Evolutionary conservation across 1,284 basidiomycete species (phyloP).

Genomic region (Cystobasidiaceae sp.): DNA sequence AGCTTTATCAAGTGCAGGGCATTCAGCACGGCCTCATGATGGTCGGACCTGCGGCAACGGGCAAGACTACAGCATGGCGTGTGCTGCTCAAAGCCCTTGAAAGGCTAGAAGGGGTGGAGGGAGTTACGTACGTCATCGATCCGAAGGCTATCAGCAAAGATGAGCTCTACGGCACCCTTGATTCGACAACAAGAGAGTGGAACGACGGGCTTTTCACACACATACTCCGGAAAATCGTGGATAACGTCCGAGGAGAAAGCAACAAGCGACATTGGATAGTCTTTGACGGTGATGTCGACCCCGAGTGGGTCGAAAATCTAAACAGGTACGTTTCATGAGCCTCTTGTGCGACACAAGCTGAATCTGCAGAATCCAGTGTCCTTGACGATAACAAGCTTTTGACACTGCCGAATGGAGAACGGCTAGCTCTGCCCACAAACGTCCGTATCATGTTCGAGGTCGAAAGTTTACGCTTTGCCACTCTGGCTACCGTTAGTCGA

Average conservation of each 20-base stretch:
- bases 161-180: constrained; percentile 92
- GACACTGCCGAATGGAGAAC: constrained; percentile 96
- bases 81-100: constrained; percentile 87
- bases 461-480: constrained; percentile 94
- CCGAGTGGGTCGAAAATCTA: constrained; percentile 99
- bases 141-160: constrained; percentile 99
- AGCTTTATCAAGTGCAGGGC: constrained; percentile 98
- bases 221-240: constrained; percentile 93
- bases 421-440: constrained; percentile 91
- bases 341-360: not conserved
- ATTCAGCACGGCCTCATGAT: constrained; percentile 99
- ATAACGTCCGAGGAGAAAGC: constrained; percentile 97
- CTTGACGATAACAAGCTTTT: constrained; percentile 98
- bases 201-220: constrained; percentile 99
- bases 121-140: constrained; percentile 93
- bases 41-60: constrained; percentile 95
- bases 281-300: constrained; percentile 99
- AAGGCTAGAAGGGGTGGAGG: constrained; percentile 84
- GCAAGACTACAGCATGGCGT: constrained; percentile 97
- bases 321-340: constrained; percentile 63
- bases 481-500: constrained; percentile 95
- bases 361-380: constrained; percentile 58
- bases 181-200: constrained; percentile 97
- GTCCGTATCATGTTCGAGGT: constrained; percentile 99
- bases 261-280: constrained; percentile 98